Percentiles rank a stretch among this genome's conserved stretches.
Conservation (phyloP, 148 eudicot genomes). For the Nepenthes mirabilis region DNA sequence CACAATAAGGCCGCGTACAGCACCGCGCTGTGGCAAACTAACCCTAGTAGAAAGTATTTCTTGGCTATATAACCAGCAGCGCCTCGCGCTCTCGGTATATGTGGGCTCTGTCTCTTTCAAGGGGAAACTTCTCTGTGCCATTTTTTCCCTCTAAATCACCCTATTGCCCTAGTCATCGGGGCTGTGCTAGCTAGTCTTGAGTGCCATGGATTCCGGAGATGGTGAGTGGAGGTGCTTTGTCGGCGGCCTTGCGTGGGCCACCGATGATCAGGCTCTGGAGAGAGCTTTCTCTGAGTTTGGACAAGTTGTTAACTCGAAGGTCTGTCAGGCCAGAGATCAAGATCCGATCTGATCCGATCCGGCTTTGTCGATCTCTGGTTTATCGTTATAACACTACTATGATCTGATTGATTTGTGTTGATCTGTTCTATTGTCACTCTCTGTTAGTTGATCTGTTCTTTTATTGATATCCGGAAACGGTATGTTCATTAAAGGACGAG, state of each 20-base stretch:
- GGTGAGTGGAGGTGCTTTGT: constrained; percentile 82
- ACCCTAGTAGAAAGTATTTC: no score
- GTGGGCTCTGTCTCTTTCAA: no score
- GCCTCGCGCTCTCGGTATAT: no score
- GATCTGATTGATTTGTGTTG: constrained; percentile 12
- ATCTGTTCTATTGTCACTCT: constrained; percentile 24
- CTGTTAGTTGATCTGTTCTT: constrained; percentile 33
- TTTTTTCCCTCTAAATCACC: no score
- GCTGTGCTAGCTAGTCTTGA: no score
- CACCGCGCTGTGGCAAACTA: no score
- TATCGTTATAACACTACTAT: constrained; percentile 5
- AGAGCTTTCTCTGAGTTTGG: constrained; percentile 58
- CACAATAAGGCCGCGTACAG: no score
- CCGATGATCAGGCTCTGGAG: constrained; percentile 43
- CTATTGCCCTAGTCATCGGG: not conserved
- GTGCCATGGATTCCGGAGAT: constrained; percentile 39
- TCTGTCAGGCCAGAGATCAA: constrained; percentile 47
- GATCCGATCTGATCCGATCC: constrained; percentile 20
- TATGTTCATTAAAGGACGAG: constrained; percentile 57
- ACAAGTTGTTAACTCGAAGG: constrained; percentile 68
- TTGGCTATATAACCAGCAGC: no score
- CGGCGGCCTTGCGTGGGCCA: constrained; percentile 92
- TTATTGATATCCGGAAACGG: constrained; percentile 52
- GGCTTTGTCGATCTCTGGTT: constrained; percentile 5
- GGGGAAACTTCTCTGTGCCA: no score